Evolutionary conservation across 139 green algal species (phyloP), one percentile per base, ranked within the genome.

Genomic region (Auxenochlorella pyrenoidosa): DNA sequence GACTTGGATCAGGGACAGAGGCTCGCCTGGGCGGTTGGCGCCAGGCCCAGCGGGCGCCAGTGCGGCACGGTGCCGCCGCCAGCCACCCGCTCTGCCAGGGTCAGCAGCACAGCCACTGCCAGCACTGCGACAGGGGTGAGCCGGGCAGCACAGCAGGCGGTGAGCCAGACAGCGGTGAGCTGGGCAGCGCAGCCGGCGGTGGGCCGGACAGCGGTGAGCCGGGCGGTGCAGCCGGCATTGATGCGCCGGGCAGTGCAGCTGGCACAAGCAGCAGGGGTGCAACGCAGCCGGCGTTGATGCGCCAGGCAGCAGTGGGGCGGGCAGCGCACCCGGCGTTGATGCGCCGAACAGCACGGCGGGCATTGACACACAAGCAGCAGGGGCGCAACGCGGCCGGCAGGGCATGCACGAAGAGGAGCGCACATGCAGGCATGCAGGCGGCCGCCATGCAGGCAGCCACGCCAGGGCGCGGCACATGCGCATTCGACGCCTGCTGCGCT

Each of bases 1-100:
- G n/a, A n/a, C n/a, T n/a, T n/a, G n/a, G n/a, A n/a, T n/a, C n/a
- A n/a, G n/a, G n/a, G 10, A 26, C 5, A 30, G 10, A 21, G 5
- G 24, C 78, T 19, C 36, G 70, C 78, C 78, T 83, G 78, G 6
- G 78, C 34, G 6, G 34, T 24, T 8, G 82, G 82, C 4, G 66
- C 1, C n/a, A 86, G 82, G n/a, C 82, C 66, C 66, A 86, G 66
- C 15, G n/a, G 66, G n/a, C 44, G 34, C 66, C 82, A 79, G 82
- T 26, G 51, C 32, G 66, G 47, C 22, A 4, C 36, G n/a, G 24
- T 24, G 41, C 66, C 44, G 8, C 21, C 10, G 44, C 66, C n/a
- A 0, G 43, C 16, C 26, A 47, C 0, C 22, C 54, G 40, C 83
- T 87, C 83, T 1, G 6, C 47, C 10, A 60, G 3, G 0, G 71